Conservation (phyloP, 345 rosid genomes). For the Pistacia integerrima region DNA sequence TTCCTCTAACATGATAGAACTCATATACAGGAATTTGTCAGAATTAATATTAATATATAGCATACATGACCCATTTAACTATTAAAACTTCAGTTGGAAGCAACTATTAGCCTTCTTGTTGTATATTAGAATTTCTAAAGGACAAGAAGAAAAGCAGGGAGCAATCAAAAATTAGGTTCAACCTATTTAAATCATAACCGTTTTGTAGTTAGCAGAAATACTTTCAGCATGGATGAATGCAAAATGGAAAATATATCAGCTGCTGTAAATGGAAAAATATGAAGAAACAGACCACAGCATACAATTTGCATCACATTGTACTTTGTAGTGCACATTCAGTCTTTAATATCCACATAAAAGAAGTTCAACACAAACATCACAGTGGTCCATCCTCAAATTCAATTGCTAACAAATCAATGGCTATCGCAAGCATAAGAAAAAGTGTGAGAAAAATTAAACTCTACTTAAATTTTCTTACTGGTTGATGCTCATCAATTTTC, state of each 20-base stretch:
- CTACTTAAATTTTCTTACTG: neutral
- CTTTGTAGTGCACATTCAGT: neutral
- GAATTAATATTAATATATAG: no score
- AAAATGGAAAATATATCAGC: neutral
- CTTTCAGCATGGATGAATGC: no score
- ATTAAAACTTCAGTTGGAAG: no score
- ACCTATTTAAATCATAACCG: no score
- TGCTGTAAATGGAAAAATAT: neutral
- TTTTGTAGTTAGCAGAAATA: neutral
- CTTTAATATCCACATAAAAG: neutral
- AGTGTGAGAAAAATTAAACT: neutral
- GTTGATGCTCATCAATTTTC: neutral
- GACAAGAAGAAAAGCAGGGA: no score
- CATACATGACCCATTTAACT: no score
- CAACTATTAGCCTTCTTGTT: no score
- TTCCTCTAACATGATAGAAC: no score
- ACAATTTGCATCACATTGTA: neutral
- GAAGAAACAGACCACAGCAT: neutral
- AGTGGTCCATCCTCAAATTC: neutral
- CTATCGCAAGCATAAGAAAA: neutral
- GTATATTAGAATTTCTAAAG: no score
- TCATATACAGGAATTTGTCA: no score
- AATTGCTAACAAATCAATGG: neutral
- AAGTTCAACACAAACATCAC: neutral
- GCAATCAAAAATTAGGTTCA: no score